Base-by-base conservation (phyloP, 495 filamentous ascomycete genomes). In the Aspergillus avenaceus region DNA sequence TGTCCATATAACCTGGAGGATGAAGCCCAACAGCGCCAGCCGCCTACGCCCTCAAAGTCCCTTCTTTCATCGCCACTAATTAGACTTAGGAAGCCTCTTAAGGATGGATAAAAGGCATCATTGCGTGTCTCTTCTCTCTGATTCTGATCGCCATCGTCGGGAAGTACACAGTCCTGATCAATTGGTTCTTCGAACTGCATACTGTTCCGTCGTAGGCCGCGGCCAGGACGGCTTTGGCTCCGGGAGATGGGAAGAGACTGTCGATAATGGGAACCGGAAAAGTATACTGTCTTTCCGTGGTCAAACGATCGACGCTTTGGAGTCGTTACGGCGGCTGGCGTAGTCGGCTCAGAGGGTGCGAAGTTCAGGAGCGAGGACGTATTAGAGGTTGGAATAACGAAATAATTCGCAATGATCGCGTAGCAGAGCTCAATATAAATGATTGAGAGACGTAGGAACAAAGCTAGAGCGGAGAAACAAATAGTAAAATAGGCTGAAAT, bases 31-130 rank as follows among this genome's bases (percentile, higher is more conserved):
- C 62, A 62, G 45, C 85, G 73, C 88, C 87, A 91, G 1, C 89
- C 89, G 11, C 89, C 89, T 3, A 95, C 77, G n/a, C 88, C 89
- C 69, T 95, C 89, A 56, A 85, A 95, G 66, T 95, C 89, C 5
- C 88, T 76, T 44, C 78, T 74, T 18, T 78, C 56, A 41, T 72
- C 61, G 9, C 63, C 62, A 56, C 68, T 67, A 32, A 67, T 56
- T 9, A 71, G 65, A 5, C 66, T 51, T 23, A 61, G 64, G 22
- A 67, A 56, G 12, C 57, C 55, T 8, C 60, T 13, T 9, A 55
- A 43, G 9, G 55, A 25, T 7, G 59, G 43, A 8, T 42, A 49
- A 16, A 57, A 36, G 12, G 49, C 11, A 40, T 59, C 59, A 34
- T 47, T 61, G 8, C 40, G 49, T 9, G 60, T 47, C 24, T 63